Evolutionary conservation across 768 basidiomycete genomes (phyloP).

Genomic region (Rhizopogon vesiculosus): DNA sequence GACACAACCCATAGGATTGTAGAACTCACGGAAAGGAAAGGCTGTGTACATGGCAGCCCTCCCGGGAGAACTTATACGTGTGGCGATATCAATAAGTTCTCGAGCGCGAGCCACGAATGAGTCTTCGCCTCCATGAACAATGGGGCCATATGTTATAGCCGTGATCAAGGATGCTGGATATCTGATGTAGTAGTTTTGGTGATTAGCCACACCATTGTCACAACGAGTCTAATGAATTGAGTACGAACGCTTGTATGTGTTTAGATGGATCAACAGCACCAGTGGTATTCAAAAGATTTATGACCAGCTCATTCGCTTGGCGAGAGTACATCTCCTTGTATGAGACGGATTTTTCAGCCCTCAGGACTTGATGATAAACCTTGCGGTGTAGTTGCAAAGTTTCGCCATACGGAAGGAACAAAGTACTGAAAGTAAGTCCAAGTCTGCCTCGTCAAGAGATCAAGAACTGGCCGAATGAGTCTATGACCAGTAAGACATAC

Average conservation of each 20-base stretch:
- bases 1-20: too few species aligned
- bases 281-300: neutral
- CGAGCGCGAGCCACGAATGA: neutral
- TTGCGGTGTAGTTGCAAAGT: conserved; percentile 8
- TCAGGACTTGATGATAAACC: conserved; percentile 6
- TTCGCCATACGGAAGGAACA: conserved; percentile 10
- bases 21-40: neutral
- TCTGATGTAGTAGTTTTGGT: neutral
- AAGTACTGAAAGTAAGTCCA: conserved; percentile 8
- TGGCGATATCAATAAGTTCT: neutral
- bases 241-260: conserved; percentile 8
- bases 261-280: conserved; percentile 2
- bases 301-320: neutral
- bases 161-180: neutral
- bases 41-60: neutral
- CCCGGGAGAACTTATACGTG: neutral
- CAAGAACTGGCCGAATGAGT: neutral
- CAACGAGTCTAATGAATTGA: neutral
- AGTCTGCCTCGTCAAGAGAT: neutral
- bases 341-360: neutral
- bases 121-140: neutral
- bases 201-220: too few species aligned
- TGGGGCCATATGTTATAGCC: neutral
- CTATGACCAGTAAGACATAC: neutral
- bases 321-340: conserved; percentile 2